A percentile compares a stretch with the other conserved stretches of the same genome.
Evolutionary conservation across 192 early-diverging fungal genomes (phyloP).

Genomic region (Entomortierella chlamydospora): DNA sequence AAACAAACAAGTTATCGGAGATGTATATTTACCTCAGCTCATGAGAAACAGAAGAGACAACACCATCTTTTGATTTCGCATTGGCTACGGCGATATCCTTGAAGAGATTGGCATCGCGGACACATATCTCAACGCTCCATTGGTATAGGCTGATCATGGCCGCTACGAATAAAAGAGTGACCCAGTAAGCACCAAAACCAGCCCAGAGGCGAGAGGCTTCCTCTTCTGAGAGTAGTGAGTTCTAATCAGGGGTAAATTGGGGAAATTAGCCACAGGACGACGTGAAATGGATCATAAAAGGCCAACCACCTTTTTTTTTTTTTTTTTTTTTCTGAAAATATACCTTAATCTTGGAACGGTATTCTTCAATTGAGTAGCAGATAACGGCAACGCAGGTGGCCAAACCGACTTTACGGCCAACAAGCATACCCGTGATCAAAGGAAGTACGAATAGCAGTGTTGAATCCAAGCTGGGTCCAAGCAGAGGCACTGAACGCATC

Average conservation of each 20-base stretch:
- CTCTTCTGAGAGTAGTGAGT: slow-evolving; percentile 21
- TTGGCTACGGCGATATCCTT: slow-evolving; percentile 54
- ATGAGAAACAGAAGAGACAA: slow-evolving; percentile 52
- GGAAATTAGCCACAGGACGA: background rate
- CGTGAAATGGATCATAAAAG: too few species aligned
- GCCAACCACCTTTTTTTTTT: too few species aligned
- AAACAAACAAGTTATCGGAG: background rate
- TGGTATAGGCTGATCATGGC: slow-evolving; percentile 43
- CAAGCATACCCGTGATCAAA: slow-evolving; percentile 35
- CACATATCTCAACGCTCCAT: slow-evolving; percentile 45
- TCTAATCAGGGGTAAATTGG: slow-evolving; percentile 8
- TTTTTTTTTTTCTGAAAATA: background rate
- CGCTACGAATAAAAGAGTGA: slow-evolving; percentile 26
- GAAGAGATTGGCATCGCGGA: slow-evolving; percentile 42
- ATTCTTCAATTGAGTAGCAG: slow-evolving; percentile 39
- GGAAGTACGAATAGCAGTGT: slow-evolving; percentile 33
- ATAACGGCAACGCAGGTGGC: slow-evolving; percentile 31
- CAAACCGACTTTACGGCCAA: slow-evolving; percentile 43
- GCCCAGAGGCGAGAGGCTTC: slow-evolving; percentile 46
- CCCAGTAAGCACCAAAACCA: slow-evolving; percentile 49
- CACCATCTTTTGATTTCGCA: slow-evolving; percentile 52
- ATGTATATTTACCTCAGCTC: slow-evolving; percentile 50
- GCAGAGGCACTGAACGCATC: slow-evolving; percentile 23
- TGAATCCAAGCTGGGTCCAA: slow-evolving; percentile 45
- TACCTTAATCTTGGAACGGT: slow-evolving; percentile 32